These are phyloP conservation scores for Rhodosporidiobolus sp. DNA, from an alignment of 768 basidiomycete species.

Conservation along the genomic window DNA sequence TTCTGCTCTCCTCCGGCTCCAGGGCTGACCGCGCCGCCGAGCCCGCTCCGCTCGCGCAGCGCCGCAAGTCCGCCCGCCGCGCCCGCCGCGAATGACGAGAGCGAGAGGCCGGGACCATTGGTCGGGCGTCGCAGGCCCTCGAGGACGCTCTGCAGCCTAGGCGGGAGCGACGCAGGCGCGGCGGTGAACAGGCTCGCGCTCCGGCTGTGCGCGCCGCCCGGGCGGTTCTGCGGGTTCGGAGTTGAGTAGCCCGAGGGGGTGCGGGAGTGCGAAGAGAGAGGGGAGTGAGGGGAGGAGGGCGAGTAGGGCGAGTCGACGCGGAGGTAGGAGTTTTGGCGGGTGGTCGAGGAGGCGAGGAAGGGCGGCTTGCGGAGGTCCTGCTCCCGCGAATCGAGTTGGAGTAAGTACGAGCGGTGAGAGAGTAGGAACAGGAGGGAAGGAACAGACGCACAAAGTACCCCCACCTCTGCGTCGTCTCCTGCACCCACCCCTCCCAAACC, in stretches of 20 bases:
- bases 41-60: not conserved
- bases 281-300: not conserved
- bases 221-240: not conserved
- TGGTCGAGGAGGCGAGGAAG: slow-evolving; percentile 1
- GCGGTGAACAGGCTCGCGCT: slow-evolving; percentile 23
- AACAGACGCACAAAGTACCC: slow-evolving; percentile 2
- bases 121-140: slow-evolving; percentile 8
- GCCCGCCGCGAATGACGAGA: not conserved
- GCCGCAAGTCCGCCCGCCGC: not conserved
- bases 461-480: not conserved
- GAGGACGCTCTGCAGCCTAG: slow-evolving; percentile 15
- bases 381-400: no score
- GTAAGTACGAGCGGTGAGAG: no score
- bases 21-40: not conserved
- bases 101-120: slow-evolving; percentile 6
- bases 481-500: not conserved
- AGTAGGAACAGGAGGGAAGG: not conserved
- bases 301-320: not conserved
- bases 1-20: not conserved
- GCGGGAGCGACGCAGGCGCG: not conserved
- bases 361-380: slow-evolving; percentile 1
- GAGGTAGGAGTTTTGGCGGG: slow-evolving; percentile 12
- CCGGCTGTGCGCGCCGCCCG: slow-evolving; percentile 10
- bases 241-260: not conserved
- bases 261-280: not conserved